Base-by-base conservation (phyloP, 345 rosid genomes). In the Xanthoceras sorbifolium region DNA sequence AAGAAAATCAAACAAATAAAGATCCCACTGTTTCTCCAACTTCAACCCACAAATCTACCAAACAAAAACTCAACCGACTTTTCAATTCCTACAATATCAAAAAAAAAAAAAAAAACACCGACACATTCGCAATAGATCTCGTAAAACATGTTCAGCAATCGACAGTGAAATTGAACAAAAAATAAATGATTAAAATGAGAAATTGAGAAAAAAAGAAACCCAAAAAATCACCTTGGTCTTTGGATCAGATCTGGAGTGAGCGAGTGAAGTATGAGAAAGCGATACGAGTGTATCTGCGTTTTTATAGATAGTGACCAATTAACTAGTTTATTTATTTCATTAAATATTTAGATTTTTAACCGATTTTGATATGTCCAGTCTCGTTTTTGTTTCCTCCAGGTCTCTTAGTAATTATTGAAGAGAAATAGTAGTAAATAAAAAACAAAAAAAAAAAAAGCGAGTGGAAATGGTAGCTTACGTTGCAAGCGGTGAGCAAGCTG, bases 221-320 rank as follows among this genome's bases (percentile, higher is more conserved):
- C n/a, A n/a, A 11, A 32, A 46, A 17, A 74, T 32, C 31, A 64
- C 71, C 70, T 46, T 31, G 9, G 18, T 5, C 15, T 44, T 10
- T 22, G 50, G 77, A 74, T 74, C 77, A 74, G 77, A 74, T 74
- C 77, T 74, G 63, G 44, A 64, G 61, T 28, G 50, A 17, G 32
- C 4, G 26, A 18, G 61, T 18, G 40, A 9, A 73, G 59, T 73
- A 59, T 23, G 44, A 9, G 70, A 64, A 8, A 48, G 48, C 17
- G 64, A 48, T 44, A 28, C 0, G 10, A 64, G 42, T 17, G 20
- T 15, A 1, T 4, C 62, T 32, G 52, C 50, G 23, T 64, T 74
- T 57, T 48, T 64, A 50, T 50, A 48, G 63, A 64, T 11, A 26
- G 3, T 42, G 46, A 42, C 46, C 46, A 42, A 2, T 38, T n/a